Evolutionary conservation across 352 stramenopile genomes (phyloP).

Genomic region (Globisporangium polare): DNA sequence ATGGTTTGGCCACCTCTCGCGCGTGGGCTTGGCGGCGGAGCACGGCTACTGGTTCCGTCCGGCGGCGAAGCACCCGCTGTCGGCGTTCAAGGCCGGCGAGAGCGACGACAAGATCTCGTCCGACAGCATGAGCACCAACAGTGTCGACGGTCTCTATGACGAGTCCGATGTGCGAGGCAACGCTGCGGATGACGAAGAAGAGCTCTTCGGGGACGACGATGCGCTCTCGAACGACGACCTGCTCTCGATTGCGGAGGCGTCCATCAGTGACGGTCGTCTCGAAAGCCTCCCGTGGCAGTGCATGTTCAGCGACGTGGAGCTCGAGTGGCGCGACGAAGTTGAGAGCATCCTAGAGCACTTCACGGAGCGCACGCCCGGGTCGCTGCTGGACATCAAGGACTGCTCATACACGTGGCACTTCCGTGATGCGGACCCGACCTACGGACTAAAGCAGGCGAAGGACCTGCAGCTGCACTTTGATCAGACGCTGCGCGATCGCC

Average conservation of each 20-base stretch:
- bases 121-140: conserved; percentile 12
- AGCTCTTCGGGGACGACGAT: not conserved
- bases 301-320: conserved; percentile 77
- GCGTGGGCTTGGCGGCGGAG: conserved; percentile 72
- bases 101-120: conserved; percentile 1
- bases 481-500: conserved; percentile 84
- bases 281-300: conserved; percentile 69
- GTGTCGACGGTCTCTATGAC: not conserved
- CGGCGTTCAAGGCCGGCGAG: conserved; percentile 11
- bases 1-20: conserved; percentile 80
- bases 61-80: conserved; percentile 47
- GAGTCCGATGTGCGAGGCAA: not conserved
- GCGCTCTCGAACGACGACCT: not conserved
- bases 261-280: conserved; percentile 3
- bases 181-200: not conserved
- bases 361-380: conserved; percentile 84
- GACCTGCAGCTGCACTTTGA: conserved; percentile 89
- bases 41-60: conserved; percentile 81
- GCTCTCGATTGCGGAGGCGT: conserved; percentile 1
- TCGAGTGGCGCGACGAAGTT: conserved; percentile 75
- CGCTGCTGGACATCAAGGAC: conserved; percentile 80
- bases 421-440: conserved; percentile 78
- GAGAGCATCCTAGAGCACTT: conserved; percentile 86
- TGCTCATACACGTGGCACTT: conserved; percentile 89
- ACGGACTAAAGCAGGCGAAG: conserved; percentile 84